Evolutionary conservation across 2,329 filamentous ascomycete genomes (phyloP).

Genomic region (Chalaropsis thielavioides): DNA sequence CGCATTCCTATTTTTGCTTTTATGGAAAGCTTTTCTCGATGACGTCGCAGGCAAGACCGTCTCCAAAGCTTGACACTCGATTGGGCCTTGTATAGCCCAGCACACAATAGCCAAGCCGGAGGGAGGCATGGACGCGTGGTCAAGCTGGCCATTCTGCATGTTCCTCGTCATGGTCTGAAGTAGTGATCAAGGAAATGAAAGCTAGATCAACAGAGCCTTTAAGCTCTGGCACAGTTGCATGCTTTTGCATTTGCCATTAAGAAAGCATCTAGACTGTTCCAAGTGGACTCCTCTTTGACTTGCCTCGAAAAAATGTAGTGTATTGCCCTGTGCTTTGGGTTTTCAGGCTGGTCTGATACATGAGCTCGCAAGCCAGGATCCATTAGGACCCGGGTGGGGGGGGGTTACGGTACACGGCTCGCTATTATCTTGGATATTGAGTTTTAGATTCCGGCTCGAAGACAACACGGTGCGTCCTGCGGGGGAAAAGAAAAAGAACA

Average conservation of each 20-base stretch:
- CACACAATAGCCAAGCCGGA: no score
- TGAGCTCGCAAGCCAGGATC: neutral
- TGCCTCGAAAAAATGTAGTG: neutral
- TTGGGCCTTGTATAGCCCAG: no score
- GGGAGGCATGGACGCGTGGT: neutral
- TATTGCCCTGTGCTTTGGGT: neutral
- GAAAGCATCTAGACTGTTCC: neutral
- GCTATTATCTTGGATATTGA: neutral
- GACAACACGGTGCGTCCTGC: neutral
- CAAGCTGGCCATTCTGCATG: neutral
- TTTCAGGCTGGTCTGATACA: neutral
- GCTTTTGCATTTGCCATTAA: neutral
- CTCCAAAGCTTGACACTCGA: neutral
- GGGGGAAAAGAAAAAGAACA: neutral
- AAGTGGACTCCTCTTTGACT: neutral
- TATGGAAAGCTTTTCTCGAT: neutral
- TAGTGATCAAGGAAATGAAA: no score
- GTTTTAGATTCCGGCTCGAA: neutral
- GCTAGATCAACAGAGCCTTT: no score
- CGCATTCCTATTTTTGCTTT: neutral
- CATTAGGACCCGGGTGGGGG: no score
- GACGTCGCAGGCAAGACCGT: neutral
- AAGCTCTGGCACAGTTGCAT: neutral
- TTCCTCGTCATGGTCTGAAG: neutral
- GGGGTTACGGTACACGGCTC: neutral